A percentile compares a stretch with the other conserved stretches of the same genome.
Evolutionary conservation across 2,329 filamentous ascomycete species (phyloP).

Genomic region (Cytospora chrysosperma): DNA sequence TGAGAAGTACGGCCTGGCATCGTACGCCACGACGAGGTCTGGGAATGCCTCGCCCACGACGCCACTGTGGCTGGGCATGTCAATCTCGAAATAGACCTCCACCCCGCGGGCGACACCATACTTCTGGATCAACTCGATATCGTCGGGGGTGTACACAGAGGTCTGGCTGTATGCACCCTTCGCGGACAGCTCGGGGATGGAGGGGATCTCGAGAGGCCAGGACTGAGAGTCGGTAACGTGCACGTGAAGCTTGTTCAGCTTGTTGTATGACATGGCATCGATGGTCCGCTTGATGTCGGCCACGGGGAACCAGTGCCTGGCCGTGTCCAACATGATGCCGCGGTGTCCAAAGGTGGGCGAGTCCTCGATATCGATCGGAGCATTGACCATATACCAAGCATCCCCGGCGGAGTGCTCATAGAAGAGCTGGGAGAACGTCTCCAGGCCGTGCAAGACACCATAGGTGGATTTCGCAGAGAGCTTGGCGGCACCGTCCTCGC

Average conservation of each 20-base stretch:
- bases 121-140: constrained; percentile 65
- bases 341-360: constrained; percentile 73
- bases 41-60: constrained; percentile 66
- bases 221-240: constrained; percentile 83
- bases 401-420: constrained; percentile 63
- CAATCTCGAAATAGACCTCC: constrained; percentile 72
- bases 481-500: constrained; percentile 54
- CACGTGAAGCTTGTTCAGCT: constrained; percentile 79
- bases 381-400: constrained; percentile 65
- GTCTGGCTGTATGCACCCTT: constrained; percentile 71
- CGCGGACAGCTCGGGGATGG: constrained; percentile 67
- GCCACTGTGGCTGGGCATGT: constrained; percentile 78
- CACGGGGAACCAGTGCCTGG: constrained; percentile 69
- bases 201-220: constrained; percentile 79
- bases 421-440: constrained; percentile 78
- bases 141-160: constrained; percentile 64
- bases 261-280: constrained; percentile 74
- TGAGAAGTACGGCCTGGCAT: constrained; percentile 54
- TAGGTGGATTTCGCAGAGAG: constrained; percentile 66
- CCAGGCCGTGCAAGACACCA: constrained; percentile 70
- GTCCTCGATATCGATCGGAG: constrained; percentile 72
- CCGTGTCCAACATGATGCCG: constrained; percentile 76
- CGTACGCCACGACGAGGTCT: constrained; percentile 67
- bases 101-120: constrained; percentile 70
- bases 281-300: constrained; percentile 71